phyloP scores from a whole-genome alignment of 768 basidiomycete species.

The Leucosporidium yakuticum region DNA sequence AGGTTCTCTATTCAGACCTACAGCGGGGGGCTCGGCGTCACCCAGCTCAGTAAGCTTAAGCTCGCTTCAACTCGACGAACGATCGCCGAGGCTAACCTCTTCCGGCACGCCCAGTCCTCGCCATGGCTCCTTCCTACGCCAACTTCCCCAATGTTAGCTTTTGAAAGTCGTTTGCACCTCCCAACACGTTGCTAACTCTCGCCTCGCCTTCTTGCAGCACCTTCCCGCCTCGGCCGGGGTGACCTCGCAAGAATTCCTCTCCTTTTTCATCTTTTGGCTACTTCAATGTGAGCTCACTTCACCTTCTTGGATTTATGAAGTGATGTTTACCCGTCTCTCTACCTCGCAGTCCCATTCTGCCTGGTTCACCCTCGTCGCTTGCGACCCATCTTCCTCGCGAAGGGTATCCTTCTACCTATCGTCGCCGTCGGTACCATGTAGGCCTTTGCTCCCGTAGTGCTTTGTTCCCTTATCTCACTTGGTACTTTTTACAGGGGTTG shows the following conservation, averaged over 20 bases:
- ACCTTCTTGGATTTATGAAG: no score
- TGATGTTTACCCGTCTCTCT: not conserved
- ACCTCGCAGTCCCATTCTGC: slow-evolving; percentile 61
- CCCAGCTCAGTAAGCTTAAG: not conserved
- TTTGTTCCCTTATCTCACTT: slow-evolving; percentile 1
- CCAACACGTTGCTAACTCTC: no score
- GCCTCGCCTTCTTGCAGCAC: not conserved
- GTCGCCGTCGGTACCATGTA: slow-evolving; percentile 61
- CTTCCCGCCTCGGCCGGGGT: slow-evolving; percentile 25
- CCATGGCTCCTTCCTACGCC: slow-evolving; percentile 28
- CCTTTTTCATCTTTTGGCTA: slow-evolving; percentile 33
- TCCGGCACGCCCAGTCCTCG: not conserved
- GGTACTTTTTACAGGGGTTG: slow-evolving; percentile 36
- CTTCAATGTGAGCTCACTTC: slow-evolving; percentile 4
- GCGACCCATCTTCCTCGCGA: slow-evolving; percentile 65
- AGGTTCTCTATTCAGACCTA: not conserved
- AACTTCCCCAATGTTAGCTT: slow-evolving; percentile 19
- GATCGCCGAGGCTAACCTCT: no score
- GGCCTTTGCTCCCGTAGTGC: slow-evolving; percentile 64
- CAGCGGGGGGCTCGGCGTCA: slow-evolving; percentile 20
- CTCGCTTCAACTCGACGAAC: no score
- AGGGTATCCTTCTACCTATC: slow-evolving; percentile 57
- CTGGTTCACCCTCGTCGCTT: slow-evolving; percentile 70
- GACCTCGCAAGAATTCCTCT: slow-evolving; percentile 18
- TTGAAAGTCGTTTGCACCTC: no score